Evolutionary conservation across 495 filamentous ascomycete species (phyloP), one percentile per base, ranked within the genome.

Genomic region (Penicillium longicatenatum): DNA sequence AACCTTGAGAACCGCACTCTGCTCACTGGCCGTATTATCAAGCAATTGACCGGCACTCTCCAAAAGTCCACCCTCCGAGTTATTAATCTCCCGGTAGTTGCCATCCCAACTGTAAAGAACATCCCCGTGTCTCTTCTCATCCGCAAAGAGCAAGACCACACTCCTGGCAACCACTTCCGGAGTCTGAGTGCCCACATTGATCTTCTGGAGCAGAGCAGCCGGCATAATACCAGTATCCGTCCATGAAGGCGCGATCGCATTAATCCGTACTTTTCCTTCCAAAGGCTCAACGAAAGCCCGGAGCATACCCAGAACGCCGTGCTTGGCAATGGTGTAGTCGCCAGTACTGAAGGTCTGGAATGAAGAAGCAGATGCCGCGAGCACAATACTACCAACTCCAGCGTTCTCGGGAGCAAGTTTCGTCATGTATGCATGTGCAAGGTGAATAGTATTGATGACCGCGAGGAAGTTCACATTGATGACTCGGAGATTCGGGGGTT

Each of bases 381-480:
- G 63, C 11, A 77, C 70, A 24, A 80, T 70, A 46, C 73, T 75
- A 11, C 35, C 11, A 58, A 56, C 12, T 61, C 67, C 26, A 67
- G 57, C 37, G 16, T 39, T 6, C 53, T 42, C 4, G 0, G 33
- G 14, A 17, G 60, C 52, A 9, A 66, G 52, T 30, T 64, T 58
- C 8, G 57, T 70, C 50, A 76, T 71, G 39, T 75, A 76, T 47
- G 76, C 64, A 7, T 69, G 55, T 2, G 69, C 78, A 0, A 81
- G 65, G 20, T 66, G 58, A 0, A 70, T 52, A 0, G 75, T 81
- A 50, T 78, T 73, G 22, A 81, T 63, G 0, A 75, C 61, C 12
- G 76, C 68, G 39, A 75, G 63, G 19, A 81, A 60, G 52, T 80
- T 80, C 39, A 81, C 64, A 45, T 82, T 70, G 16, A 82, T 54